Percentiles rank a stretch among this genome's conserved stretches.
Conservation (phyloP, 768 basidiomycete species). For the Lepiota brunneoincarnata region DNA sequence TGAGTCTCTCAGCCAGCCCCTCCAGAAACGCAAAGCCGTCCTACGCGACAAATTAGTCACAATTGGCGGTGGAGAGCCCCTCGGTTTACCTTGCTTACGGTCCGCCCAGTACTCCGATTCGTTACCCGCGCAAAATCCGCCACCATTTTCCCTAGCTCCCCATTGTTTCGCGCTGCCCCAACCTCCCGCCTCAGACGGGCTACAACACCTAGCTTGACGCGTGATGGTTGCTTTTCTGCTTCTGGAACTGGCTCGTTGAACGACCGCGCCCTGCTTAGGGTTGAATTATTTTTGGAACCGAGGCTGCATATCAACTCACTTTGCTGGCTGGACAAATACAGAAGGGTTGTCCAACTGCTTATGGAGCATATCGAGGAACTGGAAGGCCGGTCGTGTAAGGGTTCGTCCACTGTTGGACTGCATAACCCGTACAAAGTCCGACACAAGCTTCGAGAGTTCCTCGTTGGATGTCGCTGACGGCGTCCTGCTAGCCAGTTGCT, state of each 20-base stretch:
- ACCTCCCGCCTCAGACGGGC: constrained; percentile 58
- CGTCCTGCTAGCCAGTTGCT: constrained; percentile 41
- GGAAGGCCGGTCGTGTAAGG: constrained; percentile 68
- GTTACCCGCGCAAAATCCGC: constrained; percentile 70
- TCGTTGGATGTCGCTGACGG: constrained; percentile 50
- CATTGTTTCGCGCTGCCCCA: constrained; percentile 45
- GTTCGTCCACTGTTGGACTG: constrained; percentile 64
- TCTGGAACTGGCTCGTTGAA: constrained; percentile 37
- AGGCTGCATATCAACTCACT: constrained; percentile 31
- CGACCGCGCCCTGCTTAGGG: constrained; percentile 31
- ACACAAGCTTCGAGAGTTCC: constrained; percentile 50
- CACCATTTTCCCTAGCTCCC: constrained; percentile 60
- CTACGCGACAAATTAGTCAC: constrained; percentile 21
- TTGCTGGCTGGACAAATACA: constrained; percentile 52
- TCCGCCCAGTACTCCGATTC: constrained; percentile 64
- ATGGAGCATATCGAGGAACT: constrained; percentile 65
- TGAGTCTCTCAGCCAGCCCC: constrained; percentile 53
- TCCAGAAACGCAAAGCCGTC: constrained; percentile 72
- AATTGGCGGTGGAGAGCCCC: background rate
- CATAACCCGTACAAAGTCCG: constrained; percentile 60
- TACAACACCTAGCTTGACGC: constrained; percentile 59
- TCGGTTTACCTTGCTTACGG: constrained; percentile 60
- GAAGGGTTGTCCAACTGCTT: constrained; percentile 73
- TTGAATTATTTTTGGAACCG: background rate
- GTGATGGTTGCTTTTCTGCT: constrained; percentile 37